These are phyloP conservation scores for Umbelopsis sp. DNA, from an alignment of 371 early-diverging fungal genomes.

Conservation along the genomic window DNA sequence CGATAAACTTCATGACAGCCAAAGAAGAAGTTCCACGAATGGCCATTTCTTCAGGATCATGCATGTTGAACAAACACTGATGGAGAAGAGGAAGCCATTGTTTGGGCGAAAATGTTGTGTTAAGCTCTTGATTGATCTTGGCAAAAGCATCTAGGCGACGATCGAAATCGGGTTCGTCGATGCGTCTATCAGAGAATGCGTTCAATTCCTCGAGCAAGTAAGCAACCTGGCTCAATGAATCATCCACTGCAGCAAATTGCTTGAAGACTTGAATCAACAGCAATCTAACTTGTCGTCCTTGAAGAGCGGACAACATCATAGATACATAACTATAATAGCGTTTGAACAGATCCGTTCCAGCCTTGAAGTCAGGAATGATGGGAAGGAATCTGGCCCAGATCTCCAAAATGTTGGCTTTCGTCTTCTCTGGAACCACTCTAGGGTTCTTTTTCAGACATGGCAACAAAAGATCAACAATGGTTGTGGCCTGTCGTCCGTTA, in stretches of 20 bases:
- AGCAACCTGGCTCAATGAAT: conserved; percentile 54
- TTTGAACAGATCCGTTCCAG: conserved; percentile 43
- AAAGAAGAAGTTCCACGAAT: conserved; percentile 82
- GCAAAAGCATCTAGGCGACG: conserved; percentile 78
- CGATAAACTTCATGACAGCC: conserved; percentile 40
- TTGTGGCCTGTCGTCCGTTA: conserved; percentile 64
- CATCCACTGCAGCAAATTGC: conserved; percentile 66
- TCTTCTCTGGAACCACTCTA: conserved; percentile 74
- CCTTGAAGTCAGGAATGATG: conserved; percentile 57
- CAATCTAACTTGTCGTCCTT: conserved; percentile 59
- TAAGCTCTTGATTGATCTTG: conserved; percentile 67
- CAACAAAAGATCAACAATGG: conserved; percentile 77
- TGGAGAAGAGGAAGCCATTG: conserved; percentile 94
- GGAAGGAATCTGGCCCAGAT: conserved; percentile 75
- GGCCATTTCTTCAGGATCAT: conserved; percentile 86
- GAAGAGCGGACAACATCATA: conserved; percentile 61
- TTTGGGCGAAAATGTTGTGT: conserved; percentile 57
- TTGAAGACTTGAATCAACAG: conserved; percentile 67
- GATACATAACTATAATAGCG: conserved; percentile 65
- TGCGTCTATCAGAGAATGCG: conserved; percentile 68
- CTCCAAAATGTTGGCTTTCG: conserved; percentile 82
- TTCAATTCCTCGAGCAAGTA: conserved; percentile 75
- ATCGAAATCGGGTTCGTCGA: conserved; percentile 93
- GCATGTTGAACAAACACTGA: conserved; percentile 79
- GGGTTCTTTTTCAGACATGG: conserved; percentile 79